phyloP scores from a whole-genome alignment of 2,329 filamentous ascomycete genomes.

The Colletotrichum noveboracense region DNA sequence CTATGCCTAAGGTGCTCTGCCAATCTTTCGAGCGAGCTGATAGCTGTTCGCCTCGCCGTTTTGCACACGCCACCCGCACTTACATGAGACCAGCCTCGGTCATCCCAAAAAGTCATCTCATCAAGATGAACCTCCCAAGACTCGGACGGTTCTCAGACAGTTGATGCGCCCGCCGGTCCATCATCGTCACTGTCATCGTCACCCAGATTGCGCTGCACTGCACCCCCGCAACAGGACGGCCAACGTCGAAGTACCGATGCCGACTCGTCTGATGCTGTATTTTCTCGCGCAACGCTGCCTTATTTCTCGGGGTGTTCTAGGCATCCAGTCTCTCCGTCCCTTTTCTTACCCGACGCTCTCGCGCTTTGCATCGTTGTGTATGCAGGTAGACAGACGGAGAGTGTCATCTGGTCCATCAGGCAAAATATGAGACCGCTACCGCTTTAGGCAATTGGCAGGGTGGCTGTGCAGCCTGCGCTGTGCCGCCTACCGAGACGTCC shows the following conservation, averaged over 20 bases:
- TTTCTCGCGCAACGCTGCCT: neutral
- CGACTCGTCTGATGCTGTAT: neutral
- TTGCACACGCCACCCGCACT: neutral
- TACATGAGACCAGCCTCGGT: neutral
- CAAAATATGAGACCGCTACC: neutral
- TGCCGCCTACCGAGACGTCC: neutral
- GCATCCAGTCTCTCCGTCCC: neutral
- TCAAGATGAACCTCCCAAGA: neutral
- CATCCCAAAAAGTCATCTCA: neutral
- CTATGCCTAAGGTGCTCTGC: neutral
- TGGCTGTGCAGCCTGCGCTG: conserved; percentile 1
- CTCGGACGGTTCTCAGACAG: neutral
- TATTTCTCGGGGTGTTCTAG: fast-evolving
- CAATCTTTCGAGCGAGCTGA: neutral
- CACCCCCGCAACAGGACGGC: neutral
- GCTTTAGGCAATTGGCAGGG: conserved; percentile 5
- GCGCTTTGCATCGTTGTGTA: neutral
- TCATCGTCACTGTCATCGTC: neutral
- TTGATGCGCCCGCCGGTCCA: neutral
- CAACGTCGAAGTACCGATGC: neutral
- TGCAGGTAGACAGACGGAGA: neutral
- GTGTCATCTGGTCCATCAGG: neutral
- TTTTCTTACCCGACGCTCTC: neutral
- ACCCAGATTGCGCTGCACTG: neutral
- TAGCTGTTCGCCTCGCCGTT: too few species aligned